phyloP scores from a whole-genome alignment of 345 rosid species.

The Citrus maxima region DNA sequence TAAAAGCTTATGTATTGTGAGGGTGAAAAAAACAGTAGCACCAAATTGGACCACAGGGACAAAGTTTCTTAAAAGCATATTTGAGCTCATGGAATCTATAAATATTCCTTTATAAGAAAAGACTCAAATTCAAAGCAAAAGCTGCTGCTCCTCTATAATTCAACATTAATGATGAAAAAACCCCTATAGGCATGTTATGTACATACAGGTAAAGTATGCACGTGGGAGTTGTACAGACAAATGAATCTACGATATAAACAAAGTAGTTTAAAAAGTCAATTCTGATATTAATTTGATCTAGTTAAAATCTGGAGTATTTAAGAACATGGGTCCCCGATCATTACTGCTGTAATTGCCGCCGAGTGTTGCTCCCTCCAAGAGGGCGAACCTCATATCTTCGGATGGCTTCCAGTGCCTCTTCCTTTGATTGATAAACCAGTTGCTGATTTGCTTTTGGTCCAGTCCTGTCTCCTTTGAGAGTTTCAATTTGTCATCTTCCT shows the following conservation, averaged over 20 bases:
- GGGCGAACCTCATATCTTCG: conserved; percentile 52
- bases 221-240: background rate
- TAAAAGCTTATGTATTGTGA: no score
- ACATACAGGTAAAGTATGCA: background rate
- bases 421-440: conserved; percentile 82
- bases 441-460: conserved; percentile 70
- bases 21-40: background rate
- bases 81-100: background rate
- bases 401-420: conserved; percentile 78
- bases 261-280: background rate
- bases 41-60: background rate
- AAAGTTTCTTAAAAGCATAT: background rate
- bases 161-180: background rate
- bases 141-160: background rate
- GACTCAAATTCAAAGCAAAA: background rate
- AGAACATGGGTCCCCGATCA: conserved; percentile 10
- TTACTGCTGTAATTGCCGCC: background rate
- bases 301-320: background rate
- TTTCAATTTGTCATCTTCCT: conserved; percentile 61
- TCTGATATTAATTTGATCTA: background rate
- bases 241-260: background rate
- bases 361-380: conserved; percentile 31
- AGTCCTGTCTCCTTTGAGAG: conserved; percentile 53
- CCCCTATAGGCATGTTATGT: no score
- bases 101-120: background rate